phyloP scores from a whole-genome alignment of 768 basidiomycete species.

The Auricularia sp. region DNA sequence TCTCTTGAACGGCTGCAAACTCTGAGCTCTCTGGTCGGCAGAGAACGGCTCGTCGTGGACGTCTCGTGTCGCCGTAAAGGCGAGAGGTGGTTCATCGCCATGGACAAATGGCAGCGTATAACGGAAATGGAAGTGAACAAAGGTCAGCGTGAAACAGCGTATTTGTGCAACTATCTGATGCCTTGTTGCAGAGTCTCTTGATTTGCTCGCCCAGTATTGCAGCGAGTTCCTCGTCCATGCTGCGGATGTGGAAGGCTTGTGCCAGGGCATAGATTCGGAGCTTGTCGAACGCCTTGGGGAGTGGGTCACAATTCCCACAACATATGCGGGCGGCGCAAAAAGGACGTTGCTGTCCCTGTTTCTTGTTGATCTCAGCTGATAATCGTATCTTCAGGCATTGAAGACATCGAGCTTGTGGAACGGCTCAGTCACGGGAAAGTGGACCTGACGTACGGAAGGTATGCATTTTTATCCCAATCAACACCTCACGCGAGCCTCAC shows the following conservation, averaged over 20 bases:
- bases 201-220: conserved; percentile 69
- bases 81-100: conserved; percentile 81
- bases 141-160: conserved; percentile 35
- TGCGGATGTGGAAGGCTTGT: conserved; percentile 97
- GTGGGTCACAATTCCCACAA: conserved; percentile 87
- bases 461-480: neutral
- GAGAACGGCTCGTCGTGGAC: conserved; percentile 86
- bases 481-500: no score
- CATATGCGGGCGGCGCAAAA: conserved; percentile 95
- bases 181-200: conserved; percentile 54
- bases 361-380: neutral
- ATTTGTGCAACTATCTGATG: neutral
- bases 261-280: conserved; percentile 89
- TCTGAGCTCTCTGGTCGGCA: conserved; percentile 59
- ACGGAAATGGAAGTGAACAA: conserved; percentile 88
- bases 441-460: conserved; percentile 83
- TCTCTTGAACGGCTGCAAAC: conserved; percentile 57
- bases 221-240: conserved; percentile 95
- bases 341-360: conserved; percentile 33
- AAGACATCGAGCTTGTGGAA: conserved; percentile 75
- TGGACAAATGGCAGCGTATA: conserved; percentile 97
- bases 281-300: conserved; percentile 76
- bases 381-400: conserved; percentile 42
- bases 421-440: conserved; percentile 72
- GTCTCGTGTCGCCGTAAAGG: conserved; percentile 76